Conservation (phyloP, 1,284 basidiomycete genomes). For the Filobasidium uniguttulatum region DNA sequence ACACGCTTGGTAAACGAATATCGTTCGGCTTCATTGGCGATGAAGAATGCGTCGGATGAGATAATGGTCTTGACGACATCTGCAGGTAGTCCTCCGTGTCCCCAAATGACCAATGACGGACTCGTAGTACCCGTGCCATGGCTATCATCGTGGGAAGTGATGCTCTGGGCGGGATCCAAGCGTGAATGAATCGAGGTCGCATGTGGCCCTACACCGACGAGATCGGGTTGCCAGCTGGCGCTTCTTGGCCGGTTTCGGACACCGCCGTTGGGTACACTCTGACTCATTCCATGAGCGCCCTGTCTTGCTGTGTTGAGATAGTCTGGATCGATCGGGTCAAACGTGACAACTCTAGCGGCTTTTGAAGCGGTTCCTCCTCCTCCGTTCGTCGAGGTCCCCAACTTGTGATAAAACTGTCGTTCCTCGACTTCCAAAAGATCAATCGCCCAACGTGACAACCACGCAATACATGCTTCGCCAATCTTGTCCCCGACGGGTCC, state of each 20-base stretch:
- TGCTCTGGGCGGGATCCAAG: no score
- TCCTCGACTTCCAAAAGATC: slow-evolving; percentile 63
- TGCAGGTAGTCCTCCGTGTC: slow-evolving; percentile 54
- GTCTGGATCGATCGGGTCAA: neutral
- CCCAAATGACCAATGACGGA: slow-evolving; percentile 45
- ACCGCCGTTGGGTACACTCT: neutral
- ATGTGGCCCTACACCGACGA: no score
- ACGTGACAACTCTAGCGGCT: slow-evolving; percentile 16
- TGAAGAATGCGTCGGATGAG: slow-evolving; percentile 66
- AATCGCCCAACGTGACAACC: slow-evolving; percentile 71
- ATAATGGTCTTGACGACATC: slow-evolving; percentile 61
- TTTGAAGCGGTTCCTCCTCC: neutral
- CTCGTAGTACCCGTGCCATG: no score
- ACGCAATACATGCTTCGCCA: slow-evolving; percentile 75
- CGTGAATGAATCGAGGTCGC: no score
- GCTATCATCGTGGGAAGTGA: no score
- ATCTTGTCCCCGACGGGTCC: slow-evolving; percentile 76
- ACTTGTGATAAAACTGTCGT: no score
- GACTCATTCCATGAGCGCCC: neutral
- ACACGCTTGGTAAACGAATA: slow-evolving; percentile 64
- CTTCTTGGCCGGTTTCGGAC: neutral
- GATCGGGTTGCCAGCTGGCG: neutral
- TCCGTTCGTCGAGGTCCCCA: slow-evolving; percentile 13
- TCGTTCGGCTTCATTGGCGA: slow-evolving; percentile 61
- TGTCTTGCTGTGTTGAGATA: no score